Base-by-base conservation (phyloP, 2,329 filamentous ascomycete genomes). In the Ascochyta pisi region DNA sequence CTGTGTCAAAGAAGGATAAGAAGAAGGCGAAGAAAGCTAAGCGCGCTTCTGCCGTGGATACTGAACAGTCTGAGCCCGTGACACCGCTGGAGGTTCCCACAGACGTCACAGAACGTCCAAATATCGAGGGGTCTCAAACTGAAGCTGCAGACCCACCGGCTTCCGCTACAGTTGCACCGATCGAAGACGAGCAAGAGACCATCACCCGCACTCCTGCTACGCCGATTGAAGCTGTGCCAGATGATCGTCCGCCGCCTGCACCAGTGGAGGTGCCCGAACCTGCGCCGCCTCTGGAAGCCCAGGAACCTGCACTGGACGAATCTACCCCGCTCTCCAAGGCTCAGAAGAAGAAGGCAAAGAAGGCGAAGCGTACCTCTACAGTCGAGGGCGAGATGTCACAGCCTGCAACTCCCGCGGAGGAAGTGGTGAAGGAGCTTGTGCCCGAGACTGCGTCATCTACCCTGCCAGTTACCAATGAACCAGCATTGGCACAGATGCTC, bases 261-360 rank as follows among this genome's bases (percentile, higher is more conserved):
- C 51, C 55, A 31, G 8, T 45, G 4, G 48, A 50, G n/a, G 42
- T 38, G 3, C 43, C 44, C n/a, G 34, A 38, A 33, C 13, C 35
- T 13, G 6, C 13, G 22, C 31, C n/a, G 10, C 35, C 39, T 2
- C 5, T 33, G 26, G 37, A 40, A 16, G 23, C 16, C 3, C 35
- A 26, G 27, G 50, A 47, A 6, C 8, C 40, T 15, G 40, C 13
- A 4, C 23, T 33, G 16, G 35, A 54, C 10, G 40, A 50, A 23
- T 52, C 54, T 48, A 58, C 57, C n/a, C 46, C 48, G 10, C 54
- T 70, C 13, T 67, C 66, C 4, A 71, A 73, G 48, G 34, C 66
- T 2, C 64, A 68, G 33, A 67, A 65, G 58, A 71, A 69, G 62
- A 72, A 71, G 50, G 54, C 60, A 3, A 68, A 70, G 59, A 69